Percentiles rank a stretch among this genome's conserved stretches.
Evolutionary conservation across 805 yeast genomes (phyloP).

Genomic region (Cyberlindnera samutprakarnensis): DNA sequence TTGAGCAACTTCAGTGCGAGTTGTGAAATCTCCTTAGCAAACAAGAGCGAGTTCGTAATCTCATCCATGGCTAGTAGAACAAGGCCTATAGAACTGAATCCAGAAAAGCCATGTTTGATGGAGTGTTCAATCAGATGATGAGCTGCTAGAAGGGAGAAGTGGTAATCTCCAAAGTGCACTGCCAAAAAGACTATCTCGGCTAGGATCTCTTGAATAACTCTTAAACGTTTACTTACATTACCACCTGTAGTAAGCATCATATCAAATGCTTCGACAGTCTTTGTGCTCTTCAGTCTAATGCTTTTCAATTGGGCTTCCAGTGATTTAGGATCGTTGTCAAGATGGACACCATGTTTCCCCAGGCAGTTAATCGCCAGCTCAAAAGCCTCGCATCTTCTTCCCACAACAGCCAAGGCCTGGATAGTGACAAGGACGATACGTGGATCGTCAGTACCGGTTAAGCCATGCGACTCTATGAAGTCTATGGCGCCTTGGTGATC

Average conservation of each 20-base stretch:
- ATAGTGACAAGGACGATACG: conserved; percentile 32
- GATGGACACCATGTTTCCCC: conserved; percentile 27
- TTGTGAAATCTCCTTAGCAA: conserved; percentile 34
- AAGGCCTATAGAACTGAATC: conserved; percentile 32
- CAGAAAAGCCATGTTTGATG: conserved; percentile 32
- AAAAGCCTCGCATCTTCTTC: conserved; percentile 7
- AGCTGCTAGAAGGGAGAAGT: conserved; percentile 26
- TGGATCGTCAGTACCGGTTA: conserved; percentile 23
- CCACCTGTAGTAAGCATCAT: too few species aligned
- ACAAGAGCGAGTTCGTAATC: conserved; percentile 25
- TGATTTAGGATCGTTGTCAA: conserved; percentile 23
- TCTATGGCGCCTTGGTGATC: conserved; percentile 29
- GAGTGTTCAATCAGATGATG: conserved; percentile 29
- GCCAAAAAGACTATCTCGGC: conserved; percentile 31
- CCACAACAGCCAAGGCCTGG: conserved; percentile 20
- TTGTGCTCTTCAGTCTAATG: conserved; percentile 27
- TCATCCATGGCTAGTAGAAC: conserved; percentile 32
- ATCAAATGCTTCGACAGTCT: conserved; percentile 5
- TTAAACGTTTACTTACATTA: too few species aligned
- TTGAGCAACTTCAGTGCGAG: conserved; percentile 33
- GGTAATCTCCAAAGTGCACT: conserved; percentile 20
- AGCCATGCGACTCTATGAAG: conserved; percentile 26
- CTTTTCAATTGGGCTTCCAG: conserved; percentile 17
- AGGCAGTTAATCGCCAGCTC: conserved; percentile 28
- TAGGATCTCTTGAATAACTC: conserved; percentile 31